Evolutionary conservation across 2,329 filamentous ascomycete genomes (phyloP), one percentile per base, ranked within the genome.

Genomic region (Fusarium odoratissimum): DNA sequence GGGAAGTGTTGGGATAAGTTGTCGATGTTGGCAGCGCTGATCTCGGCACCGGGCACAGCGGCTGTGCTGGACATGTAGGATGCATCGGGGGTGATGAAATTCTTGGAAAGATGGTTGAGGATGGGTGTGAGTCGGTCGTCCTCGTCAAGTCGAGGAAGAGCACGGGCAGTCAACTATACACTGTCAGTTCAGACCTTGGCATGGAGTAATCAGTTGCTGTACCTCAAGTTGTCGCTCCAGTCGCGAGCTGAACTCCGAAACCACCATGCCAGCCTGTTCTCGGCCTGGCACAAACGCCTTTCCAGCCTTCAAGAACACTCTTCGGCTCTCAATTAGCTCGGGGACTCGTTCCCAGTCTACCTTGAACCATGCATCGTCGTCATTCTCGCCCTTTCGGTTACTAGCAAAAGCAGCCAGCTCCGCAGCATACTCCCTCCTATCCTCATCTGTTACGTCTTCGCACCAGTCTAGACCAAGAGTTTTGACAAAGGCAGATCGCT

Each of bases 311-410:
- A 98, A 73, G 61, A 96, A 91, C 3, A 97, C 93, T 58, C 89
- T 88, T 56, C 95, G 88, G 54, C 88, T 84, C 82, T 98, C 95
- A 1, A 99, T 91, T 41, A 99, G 84, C 69, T 98, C 95, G 0
- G 95, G 94, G 2, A 99, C 96, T 38, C 91, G 90, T 80, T 95
- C 93, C 95, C 95, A 99, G 78, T 98, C 94, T 2, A 98, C 94
- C 84, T 98, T 98, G 86, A 97, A 97, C 92, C 94, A 99, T 31
- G 86, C 91, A 77, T 96, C 94, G 45, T 97, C 94, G 21, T 97
- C 94, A 10, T 78, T 74, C 51, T 76, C 76, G 48, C 79, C 78
- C 74, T 83, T 83, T 58, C 81, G 82, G 9, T 77, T 77, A 3
- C 79, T 80, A 14, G 80, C 71, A 60, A 86, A 84, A 28, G 89